Evolutionary conservation across 805 yeast genomes (phyloP).

Genomic region (Blastobotrys muscicola): DNA sequence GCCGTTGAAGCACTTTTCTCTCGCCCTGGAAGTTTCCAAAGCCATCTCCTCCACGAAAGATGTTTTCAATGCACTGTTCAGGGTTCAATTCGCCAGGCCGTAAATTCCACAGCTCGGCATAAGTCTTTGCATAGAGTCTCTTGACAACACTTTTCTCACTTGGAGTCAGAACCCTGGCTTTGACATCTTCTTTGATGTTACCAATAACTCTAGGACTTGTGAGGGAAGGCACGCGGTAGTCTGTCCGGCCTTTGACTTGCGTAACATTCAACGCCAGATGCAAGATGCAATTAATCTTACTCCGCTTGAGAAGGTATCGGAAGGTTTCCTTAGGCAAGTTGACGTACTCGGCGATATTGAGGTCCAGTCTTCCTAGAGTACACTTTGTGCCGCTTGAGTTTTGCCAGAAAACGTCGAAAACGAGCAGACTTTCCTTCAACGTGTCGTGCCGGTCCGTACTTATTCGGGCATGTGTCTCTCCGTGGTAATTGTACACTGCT

Average conservation of each 20-base stretch:
- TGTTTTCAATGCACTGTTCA: constrained; percentile 62
- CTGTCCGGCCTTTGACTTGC: constrained; percentile 33
- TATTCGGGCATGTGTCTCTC: constrained; percentile 33
- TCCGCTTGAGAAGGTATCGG: constrained; percentile 61
- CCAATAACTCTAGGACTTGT: constrained; percentile 37
- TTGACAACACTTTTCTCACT: no score
- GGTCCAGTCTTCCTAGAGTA: constrained; percentile 52
- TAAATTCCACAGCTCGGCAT: constrained; percentile 54
- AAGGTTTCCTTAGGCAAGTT: constrained; percentile 33
- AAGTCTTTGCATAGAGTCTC: constrained; percentile 40
- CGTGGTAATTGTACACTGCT: constrained; percentile 39
- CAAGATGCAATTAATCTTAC: constrained; percentile 76
- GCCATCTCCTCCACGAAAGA: constrained; percentile 63
- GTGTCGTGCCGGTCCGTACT: constrained; percentile 30
- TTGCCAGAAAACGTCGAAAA: constrained; percentile 39
- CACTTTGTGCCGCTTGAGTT: constrained; percentile 32
- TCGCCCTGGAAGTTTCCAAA: constrained; percentile 17
- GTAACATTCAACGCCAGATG: constrained; percentile 48
- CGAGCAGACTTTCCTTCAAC: constrained; percentile 30
- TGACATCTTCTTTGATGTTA: constrained; percentile 34
- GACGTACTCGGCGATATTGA: constrained; percentile 68
- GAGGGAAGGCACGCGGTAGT: constrained; percentile 34
- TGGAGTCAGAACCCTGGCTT: not conserved
- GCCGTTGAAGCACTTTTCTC: not conserved
- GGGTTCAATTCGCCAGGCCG: constrained; percentile 53